Evolutionary conservation across 2,329 filamentous ascomycete genomes (phyloP).

Genomic region (Neonectria ditissima): DNA sequence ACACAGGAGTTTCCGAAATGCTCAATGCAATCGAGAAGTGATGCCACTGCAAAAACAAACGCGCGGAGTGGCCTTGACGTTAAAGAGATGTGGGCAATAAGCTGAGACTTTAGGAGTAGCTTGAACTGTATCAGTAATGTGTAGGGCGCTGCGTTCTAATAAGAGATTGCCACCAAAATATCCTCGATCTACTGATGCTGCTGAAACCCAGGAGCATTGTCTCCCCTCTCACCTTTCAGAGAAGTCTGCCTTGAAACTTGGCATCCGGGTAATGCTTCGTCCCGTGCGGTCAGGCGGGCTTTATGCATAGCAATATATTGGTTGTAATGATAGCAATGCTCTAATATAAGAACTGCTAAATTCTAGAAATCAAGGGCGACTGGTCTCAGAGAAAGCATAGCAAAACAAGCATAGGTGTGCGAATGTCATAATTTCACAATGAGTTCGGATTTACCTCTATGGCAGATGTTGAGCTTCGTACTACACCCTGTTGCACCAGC

Average conservation of each 20-base stretch:
- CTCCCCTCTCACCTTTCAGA: neutral
- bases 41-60: neutral
- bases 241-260: neutral
- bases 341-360: too few relatives aligned
- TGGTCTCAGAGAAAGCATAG: too few relatives aligned
- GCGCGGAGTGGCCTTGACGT: neutral
- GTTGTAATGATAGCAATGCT: too few relatives aligned
- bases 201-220: neutral
- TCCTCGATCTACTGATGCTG: neutral
- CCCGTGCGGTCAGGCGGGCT: neutral
- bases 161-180: neutral
- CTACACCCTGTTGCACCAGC: too few relatives aligned
- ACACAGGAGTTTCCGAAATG: conserved; percentile 26
- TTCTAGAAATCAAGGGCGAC: too few relatives aligned
- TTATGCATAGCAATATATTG: too few relatives aligned
- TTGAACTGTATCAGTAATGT: neutral
- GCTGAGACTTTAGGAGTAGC: neutral
- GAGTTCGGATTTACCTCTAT: too few relatives aligned
- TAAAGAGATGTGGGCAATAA: neutral
- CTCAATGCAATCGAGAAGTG: conserved; percentile 24
- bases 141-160: neutral
- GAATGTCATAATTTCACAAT: too few relatives aligned
- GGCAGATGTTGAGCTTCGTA: too few relatives aligned
- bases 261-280: neutral
- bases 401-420: too few relatives aligned